phyloP scores from a whole-genome alignment of 352 stramenopile species.

The Phytopythium vexans region DNA sequence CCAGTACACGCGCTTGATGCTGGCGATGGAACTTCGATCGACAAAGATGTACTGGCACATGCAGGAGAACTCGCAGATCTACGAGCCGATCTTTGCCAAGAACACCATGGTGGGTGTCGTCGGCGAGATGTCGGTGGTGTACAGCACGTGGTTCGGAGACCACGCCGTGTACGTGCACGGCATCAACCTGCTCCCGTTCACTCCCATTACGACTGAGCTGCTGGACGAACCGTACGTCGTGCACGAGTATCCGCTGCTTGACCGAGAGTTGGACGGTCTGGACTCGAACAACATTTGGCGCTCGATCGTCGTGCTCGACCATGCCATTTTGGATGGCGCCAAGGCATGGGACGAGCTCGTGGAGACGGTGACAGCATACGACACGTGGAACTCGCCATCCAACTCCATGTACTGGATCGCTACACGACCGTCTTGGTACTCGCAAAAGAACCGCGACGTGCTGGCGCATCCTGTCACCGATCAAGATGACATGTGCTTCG shows the following conservation, averaged over 20 bases:
- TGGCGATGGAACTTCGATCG: conserved; percentile 91
- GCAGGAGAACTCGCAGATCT: conserved; percentile 61
- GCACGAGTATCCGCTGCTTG: conserved; percentile 51
- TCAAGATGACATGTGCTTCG: conserved; percentile 60
- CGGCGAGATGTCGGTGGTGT: conserved; percentile 70
- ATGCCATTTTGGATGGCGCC: conserved; percentile 60
- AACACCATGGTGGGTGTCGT: conserved; percentile 83
- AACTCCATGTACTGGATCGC: conserved; percentile 78
- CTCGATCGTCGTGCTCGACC: conserved; percentile 66
- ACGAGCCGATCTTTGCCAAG: conserved; percentile 67
- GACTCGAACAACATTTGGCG: conserved; percentile 61
- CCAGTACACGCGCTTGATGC: conserved; percentile 88
- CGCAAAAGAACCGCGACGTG: conserved; percentile 30
- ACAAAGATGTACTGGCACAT: conserved; percentile 98
- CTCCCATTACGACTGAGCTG: conserved; percentile 59
- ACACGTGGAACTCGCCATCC: conserved; percentile 72
- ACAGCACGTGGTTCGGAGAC: conserved; percentile 85
- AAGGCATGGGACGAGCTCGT: conserved; percentile 64
- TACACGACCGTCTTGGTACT: conserved; percentile 67
- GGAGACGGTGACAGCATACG: conserved; percentile 41
- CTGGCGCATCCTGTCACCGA: conserved; percentile 27
- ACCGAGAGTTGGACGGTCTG: conserved; percentile 37
- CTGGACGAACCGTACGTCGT: conserved; percentile 57
- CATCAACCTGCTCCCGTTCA: conserved; percentile 86
- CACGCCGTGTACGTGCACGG: conserved; percentile 72